These are phyloP conservation scores for Gnomoniopsis sp. DNA, from an alignment of 2,329 filamentous ascomycete genomes.

Conservation along the genomic window DNA sequence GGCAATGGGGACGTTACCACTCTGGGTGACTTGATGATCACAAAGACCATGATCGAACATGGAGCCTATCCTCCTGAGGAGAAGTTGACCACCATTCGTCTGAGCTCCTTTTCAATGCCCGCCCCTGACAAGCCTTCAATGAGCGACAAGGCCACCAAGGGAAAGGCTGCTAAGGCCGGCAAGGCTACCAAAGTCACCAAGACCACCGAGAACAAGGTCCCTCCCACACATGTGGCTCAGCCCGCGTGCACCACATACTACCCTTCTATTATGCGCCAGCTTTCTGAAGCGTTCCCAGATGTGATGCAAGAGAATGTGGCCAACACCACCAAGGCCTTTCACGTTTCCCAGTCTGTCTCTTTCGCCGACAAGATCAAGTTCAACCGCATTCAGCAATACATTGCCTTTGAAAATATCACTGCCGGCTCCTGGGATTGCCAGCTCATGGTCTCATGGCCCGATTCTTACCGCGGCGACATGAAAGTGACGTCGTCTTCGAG, in stretches of 20 bases:
- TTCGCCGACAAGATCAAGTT: conserved; percentile 15
- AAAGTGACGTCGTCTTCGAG: conserved; percentile 1
- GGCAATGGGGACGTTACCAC: background rate
- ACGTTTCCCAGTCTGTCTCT: conserved; percentile 16
- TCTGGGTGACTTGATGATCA: background rate
- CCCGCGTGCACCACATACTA: conserved; percentile 16
- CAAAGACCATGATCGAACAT: background rate
- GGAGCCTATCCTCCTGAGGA: background rate
- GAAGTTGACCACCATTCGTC: background rate
- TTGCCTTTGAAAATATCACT: conserved; percentile 13
- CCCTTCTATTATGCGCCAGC: conserved; percentile 13
- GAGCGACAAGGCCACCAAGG: background rate
- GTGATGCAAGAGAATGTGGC: conserved; percentile 14
- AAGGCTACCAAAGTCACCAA: background rate
- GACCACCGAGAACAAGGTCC: background rate
- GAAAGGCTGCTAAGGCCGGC: background rate
- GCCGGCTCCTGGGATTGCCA: conserved; percentile 17
- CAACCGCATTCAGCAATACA: conserved; percentile 15
- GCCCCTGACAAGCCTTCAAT: background rate
- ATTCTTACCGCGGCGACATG: conserved; percentile 1
- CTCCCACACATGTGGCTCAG: conserved; percentile 11
- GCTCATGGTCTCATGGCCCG: conserved; percentile 18
- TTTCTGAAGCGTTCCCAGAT: conserved; percentile 7
- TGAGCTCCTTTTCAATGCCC: background rate
- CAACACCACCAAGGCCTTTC: conserved; percentile 6